Conservation (phyloP, 208 protist genomes). For the Wallacemonas sp. region DNA sequence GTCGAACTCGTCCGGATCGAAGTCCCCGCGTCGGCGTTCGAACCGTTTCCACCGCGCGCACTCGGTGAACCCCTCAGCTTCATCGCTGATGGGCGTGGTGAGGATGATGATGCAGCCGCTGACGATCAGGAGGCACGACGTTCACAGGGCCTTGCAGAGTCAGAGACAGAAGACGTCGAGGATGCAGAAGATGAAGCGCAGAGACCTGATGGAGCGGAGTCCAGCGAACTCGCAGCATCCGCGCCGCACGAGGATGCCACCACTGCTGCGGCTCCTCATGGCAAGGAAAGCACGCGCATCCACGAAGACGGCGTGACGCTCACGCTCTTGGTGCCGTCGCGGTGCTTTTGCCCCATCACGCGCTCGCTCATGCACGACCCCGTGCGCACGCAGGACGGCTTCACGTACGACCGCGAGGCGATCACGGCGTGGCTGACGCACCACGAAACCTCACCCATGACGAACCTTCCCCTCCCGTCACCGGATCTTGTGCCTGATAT, state of each 20-base stretch:
- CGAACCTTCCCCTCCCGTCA: conserved; percentile 45
- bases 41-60: not conserved
- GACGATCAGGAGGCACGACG: no score
- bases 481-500: conserved; percentile 32
- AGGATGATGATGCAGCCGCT: no score
- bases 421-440: conserved; percentile 71
- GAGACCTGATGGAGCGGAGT: no score
- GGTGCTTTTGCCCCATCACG: conserved; percentile 85
- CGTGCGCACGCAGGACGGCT: conserved; percentile 76
- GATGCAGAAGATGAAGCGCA: no score
- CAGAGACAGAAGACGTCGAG: no score
- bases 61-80: conserved; percentile 1
- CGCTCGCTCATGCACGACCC: conserved; percentile 78
- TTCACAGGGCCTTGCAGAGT: no score
- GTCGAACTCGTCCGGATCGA: conserved; percentile 25
- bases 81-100: no score
- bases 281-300: conserved; percentile 12
- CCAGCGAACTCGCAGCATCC: no score
- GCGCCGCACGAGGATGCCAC: no score
- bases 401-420: conserved; percentile 86
- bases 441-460: conserved; percentile 59
- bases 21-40: not conserved
- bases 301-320: not conserved
- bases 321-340: conserved; percentile 19
- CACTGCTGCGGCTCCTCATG: no score